Evolutionary conservation across 331 rosid species (phyloP).

Genomic region (Malus hybrid): DNA sequence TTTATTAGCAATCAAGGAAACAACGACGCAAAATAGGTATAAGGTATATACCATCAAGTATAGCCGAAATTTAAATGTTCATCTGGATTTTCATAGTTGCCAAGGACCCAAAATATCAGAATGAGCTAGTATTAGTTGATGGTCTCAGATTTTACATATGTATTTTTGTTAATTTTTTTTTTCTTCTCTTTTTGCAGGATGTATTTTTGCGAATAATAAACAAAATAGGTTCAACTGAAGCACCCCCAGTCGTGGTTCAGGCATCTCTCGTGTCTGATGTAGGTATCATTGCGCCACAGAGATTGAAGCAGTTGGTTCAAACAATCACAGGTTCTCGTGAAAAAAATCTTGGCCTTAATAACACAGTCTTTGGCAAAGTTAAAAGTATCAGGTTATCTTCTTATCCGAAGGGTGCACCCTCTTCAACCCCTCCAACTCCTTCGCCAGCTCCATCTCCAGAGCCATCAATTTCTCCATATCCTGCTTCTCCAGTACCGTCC

Average conservation of each 20-base stretch:
- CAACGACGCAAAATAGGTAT: background rate
- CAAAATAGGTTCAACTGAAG: constrained; percentile 55
- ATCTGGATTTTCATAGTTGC: background rate
- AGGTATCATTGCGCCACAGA: constrained; percentile 52
- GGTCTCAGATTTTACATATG: background rate
- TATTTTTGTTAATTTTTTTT: background rate
- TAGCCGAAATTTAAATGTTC: background rate
- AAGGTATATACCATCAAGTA: background rate
- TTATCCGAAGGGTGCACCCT: constrained; percentile 37
- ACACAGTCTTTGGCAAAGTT: constrained; percentile 69
- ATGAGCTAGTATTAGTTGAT: background rate
- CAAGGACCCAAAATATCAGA: background rate
- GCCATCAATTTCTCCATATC: constrained; percentile 34
- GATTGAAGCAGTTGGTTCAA: constrained; percentile 70
- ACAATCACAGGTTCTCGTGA: constrained; percentile 39
- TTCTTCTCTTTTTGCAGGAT: constrained; percentile 38
- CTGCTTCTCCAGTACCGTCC: constrained; percentile 13
- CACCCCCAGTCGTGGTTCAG: constrained; percentile 52
- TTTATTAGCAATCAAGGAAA: background rate
- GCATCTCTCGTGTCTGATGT: constrained; percentile 49
- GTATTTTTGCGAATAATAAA: constrained; percentile 66
- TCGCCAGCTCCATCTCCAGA: constrained; percentile 66
- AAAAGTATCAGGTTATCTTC: constrained; percentile 65
- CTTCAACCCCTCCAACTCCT: constrained; percentile 43
- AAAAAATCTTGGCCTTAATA: constrained; percentile 76